Base-by-base conservation (phyloP, 257 asterid genomes). In the Lithospermum erythrorhizon region DNA sequence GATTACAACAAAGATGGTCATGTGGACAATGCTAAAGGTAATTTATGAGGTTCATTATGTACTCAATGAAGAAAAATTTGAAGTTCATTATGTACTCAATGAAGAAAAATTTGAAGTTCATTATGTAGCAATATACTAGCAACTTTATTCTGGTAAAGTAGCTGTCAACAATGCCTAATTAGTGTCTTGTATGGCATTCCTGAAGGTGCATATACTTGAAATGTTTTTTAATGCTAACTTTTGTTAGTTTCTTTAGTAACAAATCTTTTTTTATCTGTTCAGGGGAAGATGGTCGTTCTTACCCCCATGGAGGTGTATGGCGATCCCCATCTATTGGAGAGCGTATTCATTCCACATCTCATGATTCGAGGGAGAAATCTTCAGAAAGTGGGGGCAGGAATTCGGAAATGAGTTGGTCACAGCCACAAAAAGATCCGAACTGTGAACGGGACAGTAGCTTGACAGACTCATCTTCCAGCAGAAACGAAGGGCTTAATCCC, bases 301-400 rank as follows among this genome's bases (percentile, higher is more conserved):
- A 67, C 65, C 78, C 56, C 61, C 80, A 61, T 30, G 63, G 75
- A 53, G 84, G 85, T 67, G 21, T 84, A 25, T 82, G 95, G 95
- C 75, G 82, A 70, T 77, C 96, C 48, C 66, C 89, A 54, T 84
- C 96, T n/a, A 65, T 86, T 68, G 68, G 67, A 30, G 95, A 87
- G 22, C 93, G 78, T 20, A 48, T 82, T 20, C 76, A 68, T 61
- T 57, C 83, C 10, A 65, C 56, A 64, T 69, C 81, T 61, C 72
- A 71, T 64, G 94, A 75, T 73, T 70, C 76, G 82, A 71, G 85
- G 62, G 96, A 80, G 45, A 37, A 30, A 45, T 65, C 86, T 63
- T 48, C 59, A 9, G 88, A 73, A 72, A 57, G 52, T 67, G 68
- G 70, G 64, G 58, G 73, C 5, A 73, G 64, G 69, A 64, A 62